Percentiles rank a stretch among this genome's conserved stretches.
Evolutionary conservation across 305 asterid genomes (phyloP).

Genomic region (Coffea humblotiana): DNA sequence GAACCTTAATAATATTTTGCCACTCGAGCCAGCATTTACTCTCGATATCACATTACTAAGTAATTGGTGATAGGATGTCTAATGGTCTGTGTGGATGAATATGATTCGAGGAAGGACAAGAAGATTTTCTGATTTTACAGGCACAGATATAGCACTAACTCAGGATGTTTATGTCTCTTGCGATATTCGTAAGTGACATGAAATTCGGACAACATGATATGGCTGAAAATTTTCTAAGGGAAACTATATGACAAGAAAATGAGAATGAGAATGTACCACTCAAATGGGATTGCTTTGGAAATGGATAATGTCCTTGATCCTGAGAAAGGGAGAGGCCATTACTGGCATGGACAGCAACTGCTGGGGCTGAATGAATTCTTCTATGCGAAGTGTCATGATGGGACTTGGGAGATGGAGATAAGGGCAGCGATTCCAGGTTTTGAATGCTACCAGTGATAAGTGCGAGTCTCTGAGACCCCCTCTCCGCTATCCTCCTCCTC

Average conservation of each 20-base stretch:
- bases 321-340: neutral
- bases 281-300: neutral
- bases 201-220: neutral
- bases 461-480: conserved; percentile 59
- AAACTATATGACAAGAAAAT: neutral
- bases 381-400: neutral
- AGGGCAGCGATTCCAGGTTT: conserved; percentile 23
- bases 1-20: too few relatives aligned
- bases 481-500: conserved; percentile 55
- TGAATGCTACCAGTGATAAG: conserved; percentile 51
- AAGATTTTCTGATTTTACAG: neutral
- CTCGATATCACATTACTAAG: neutral
- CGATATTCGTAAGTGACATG: neutral
- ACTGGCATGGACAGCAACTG: neutral
- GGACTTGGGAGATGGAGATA: neutral
- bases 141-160: neutral
- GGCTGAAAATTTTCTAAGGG: neutral
- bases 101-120: neutral
- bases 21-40: neutral
- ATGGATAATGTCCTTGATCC: neutral
- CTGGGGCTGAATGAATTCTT: conserved; percentile 1
- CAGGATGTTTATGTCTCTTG: too few relatives aligned
- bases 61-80: neutral
- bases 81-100: neutral
- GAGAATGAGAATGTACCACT: neutral